These are phyloP conservation scores for Boletus vermiculosoides DNA, from an alignment of 768 basidiomycete species.

Conservation along the genomic window DNA sequence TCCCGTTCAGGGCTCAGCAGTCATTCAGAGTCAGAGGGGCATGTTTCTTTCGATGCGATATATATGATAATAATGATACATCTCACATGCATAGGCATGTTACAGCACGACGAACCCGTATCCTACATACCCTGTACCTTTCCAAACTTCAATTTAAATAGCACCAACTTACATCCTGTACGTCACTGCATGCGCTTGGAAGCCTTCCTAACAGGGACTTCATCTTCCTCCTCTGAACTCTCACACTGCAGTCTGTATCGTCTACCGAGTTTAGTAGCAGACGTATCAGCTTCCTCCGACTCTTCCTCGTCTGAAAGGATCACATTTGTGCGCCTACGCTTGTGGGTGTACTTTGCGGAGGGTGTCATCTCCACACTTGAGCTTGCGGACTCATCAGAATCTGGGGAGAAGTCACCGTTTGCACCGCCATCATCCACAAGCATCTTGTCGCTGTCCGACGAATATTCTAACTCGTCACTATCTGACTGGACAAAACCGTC, in stretches of 20 bases:
- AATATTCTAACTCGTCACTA: background rate
- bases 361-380: background rate
- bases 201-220: background rate
- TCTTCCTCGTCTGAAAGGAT: conserved; percentile 9
- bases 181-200: background rate
- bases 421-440: background rate
- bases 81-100: background rate
- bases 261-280: background rate
- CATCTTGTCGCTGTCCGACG: background rate
- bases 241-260: conserved; percentile 4
- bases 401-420: background rate
- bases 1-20: too few species aligned
- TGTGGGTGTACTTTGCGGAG: background rate
- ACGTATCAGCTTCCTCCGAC: background rate
- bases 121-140: background rate
- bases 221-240: conserved; percentile 2
- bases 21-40: background rate
- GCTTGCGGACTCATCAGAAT: background rate
- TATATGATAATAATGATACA: background rate
- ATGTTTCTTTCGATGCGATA: too few species aligned
- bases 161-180: background rate
- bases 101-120: background rate
- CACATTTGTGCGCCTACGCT: conserved; percentile 1
- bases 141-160: background rate
- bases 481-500: conserved; percentile 12